Base-by-base conservation (phyloP, 768 basidiomycete genomes). In the Lactarius quietus region DNA sequence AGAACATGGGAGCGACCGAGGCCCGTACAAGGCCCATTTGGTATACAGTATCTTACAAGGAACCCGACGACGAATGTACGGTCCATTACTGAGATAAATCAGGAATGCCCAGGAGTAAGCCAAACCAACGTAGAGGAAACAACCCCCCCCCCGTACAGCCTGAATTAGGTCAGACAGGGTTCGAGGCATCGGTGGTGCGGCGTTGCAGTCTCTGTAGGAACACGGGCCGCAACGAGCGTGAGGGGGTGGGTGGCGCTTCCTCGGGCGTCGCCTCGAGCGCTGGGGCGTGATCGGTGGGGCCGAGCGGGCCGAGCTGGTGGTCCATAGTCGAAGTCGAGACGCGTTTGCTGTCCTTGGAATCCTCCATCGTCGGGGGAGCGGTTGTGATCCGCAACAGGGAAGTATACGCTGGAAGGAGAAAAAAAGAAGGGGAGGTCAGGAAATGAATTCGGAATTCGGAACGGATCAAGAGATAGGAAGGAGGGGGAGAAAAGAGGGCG, bases 351-450 rank as follows among this genome's bases (percentile, higher is more conserved):
- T 62, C 68, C 36, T 70, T 68, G n/a, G 61, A 39, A 15, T 51
- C 55, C 12, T 68, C 69, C 35, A 43, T 36, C 3, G 31, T 39
- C 12, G 74, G 73, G 15, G 76, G 69, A 6, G 71, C 66, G 8
- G 75, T 76, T 17, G 80, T 78, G 38, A 82, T 77, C 58, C 81
- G 74, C 35, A 82, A 72, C 18, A 82, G 71, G 10, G 81, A 81
- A 0, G 81, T 82, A 66, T 82, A 82, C 26, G 81, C 78, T 79
- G 64, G 20, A 29, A 5, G 10, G n/a, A 39, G 6, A 31, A 14
- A 10, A 28, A n/a, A n/a, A n/a, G 35, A 26, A 52, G 51, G n/a
- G 5, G 35, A 14, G 6, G 18, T 52, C 45, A 57, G 45, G 3
- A 23, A 31, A 38, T 12, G 12, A 35, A 20, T 23, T 23, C 28